Evolutionary conservation across 768 basidiomycete genomes (phyloP).

Genomic region (Termitomyces sp.): DNA sequence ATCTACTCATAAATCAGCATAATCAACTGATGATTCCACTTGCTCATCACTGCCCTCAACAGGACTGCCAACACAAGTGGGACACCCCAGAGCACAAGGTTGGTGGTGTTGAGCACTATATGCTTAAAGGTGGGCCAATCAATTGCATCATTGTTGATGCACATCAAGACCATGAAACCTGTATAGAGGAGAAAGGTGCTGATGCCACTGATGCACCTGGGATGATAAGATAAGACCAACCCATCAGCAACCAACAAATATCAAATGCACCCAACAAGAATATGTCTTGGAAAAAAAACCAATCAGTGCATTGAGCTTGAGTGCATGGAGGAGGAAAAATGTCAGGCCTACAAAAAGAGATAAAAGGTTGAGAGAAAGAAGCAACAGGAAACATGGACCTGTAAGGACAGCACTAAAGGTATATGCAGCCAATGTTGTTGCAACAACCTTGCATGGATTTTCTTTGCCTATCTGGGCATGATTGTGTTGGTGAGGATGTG

Average conservation of each 20-base stretch:
- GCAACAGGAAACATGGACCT: constrained; percentile 38
- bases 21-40: constrained; percentile 82
- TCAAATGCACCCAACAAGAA: constrained; percentile 76
- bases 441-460: constrained; percentile 68
- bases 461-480: constrained; percentile 67
- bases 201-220: constrained; percentile 88
- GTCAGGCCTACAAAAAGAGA: constrained; percentile 47
- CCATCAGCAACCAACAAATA: no score
- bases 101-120: constrained; percentile 62
- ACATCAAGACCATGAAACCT: constrained; percentile 82
- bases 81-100: constrained; percentile 73
- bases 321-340: constrained; percentile 85
- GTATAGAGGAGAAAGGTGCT: constrained; percentile 90
- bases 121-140: constrained; percentile 60
- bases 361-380: not conserved
- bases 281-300: constrained; percentile 98
- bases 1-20: constrained; percentile 78
- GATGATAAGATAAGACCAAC: no score
- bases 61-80: constrained; percentile 75
- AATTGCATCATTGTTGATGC: constrained; percentile 75
- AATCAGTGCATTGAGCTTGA: constrained; percentile 79
- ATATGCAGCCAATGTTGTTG: constrained; percentile 89
- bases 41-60: constrained; percentile 75
- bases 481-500: constrained; percentile 86
- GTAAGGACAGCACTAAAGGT: constrained; percentile 86